phyloP scores from a whole-genome alignment of 805 yeast genomes.

The Pichia pseudocactophila region DNA sequence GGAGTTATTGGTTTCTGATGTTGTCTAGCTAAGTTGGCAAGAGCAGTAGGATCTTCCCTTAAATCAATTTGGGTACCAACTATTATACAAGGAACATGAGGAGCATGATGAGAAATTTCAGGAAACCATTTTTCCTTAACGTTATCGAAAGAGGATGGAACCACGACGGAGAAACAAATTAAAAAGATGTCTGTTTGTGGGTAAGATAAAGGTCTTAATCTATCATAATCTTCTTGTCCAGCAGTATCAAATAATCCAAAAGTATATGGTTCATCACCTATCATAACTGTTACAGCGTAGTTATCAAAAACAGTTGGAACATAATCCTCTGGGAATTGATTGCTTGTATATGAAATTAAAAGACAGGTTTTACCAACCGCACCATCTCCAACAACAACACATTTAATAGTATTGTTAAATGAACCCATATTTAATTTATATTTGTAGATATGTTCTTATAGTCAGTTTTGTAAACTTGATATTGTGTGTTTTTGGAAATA shows the following conservation, averaged over 20 bases:
- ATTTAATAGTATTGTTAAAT: slow-evolving; percentile 48
- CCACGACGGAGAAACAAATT: slow-evolving; percentile 92
- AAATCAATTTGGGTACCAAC: slow-evolving; percentile 96
- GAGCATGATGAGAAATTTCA: slow-evolving; percentile 89
- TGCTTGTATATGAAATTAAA: slow-evolving; percentile 90
- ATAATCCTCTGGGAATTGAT: slow-evolving; percentile 95
- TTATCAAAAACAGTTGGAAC: slow-evolving; percentile 98
- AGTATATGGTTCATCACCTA: slow-evolving; percentile 97
- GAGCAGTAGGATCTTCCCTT: slow-evolving; percentile 84
- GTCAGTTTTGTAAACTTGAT: not conserved
- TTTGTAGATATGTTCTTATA: not conserved
- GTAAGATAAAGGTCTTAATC: slow-evolving; percentile 91
- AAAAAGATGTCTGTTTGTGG: slow-evolving; percentile 96
- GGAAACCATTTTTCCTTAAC: slow-evolving; percentile 99
- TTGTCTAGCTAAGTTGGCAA: slow-evolving; percentile 85
- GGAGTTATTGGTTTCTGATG: slow-evolving; percentile 77
- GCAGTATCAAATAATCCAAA: slow-evolving; percentile 98
- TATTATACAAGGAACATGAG: slow-evolving; percentile 93
- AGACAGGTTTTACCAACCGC: slow-evolving; percentile 98
- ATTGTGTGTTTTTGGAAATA: not conserved
- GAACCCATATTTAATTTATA: slow-evolving; percentile 8
- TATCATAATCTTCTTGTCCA: slow-evolving; percentile 98
- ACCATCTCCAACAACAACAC: slow-evolving; percentile 99
- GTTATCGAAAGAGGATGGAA: slow-evolving; percentile 95
- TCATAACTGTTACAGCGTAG: slow-evolving; percentile 89